A percentile compares a stretch with the other conserved stretches of the same genome.
Evolutionary conservation across 2,329 filamentous ascomycete species (phyloP).

Genomic region (Aspergillus sp.): DNA sequence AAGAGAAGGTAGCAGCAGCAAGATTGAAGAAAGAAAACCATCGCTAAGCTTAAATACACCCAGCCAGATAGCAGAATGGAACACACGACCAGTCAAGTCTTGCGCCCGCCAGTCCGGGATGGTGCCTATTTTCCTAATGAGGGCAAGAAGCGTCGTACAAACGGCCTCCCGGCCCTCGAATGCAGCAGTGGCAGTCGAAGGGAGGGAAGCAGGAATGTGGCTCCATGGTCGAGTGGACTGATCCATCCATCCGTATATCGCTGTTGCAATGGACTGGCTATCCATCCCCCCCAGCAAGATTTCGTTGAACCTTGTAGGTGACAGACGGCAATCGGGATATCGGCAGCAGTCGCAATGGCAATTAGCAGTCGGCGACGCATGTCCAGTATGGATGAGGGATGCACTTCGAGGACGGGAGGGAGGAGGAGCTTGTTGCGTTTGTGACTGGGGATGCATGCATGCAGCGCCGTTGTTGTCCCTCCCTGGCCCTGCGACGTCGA

Average conservation of each 20-base stretch:
- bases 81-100: slow-evolving; percentile 7
- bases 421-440: slow-evolving; percentile 8
- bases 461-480: slow-evolving; percentile 14
- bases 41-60: slow-evolving; percentile 11
- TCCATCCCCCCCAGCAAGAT: neutral
- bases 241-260: neutral
- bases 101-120: neutral
- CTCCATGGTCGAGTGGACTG: slow-evolving; percentile 4
- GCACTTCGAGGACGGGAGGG: slow-evolving; percentile 5
- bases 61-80: neutral
- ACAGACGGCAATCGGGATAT: neutral
- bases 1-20: neutral
- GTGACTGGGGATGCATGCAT: slow-evolving; percentile 15
- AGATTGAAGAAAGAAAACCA: neutral
- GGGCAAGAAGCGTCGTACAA: slow-evolving; percentile 10
- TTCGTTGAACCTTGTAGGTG: neutral
- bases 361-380: slow-evolving; percentile 1
- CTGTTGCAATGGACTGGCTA: neutral
- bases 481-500: neutral
- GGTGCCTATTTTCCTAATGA: slow-evolving; percentile 6
- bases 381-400: neutral
- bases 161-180: slow-evolving; percentile 2
- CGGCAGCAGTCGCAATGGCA: neutral
- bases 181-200: neutral
- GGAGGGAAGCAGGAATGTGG: neutral